Evolutionary conservation across 441 rosid genomes (phyloP).

Genomic region (Pelargonium cotyledonis): DNA sequence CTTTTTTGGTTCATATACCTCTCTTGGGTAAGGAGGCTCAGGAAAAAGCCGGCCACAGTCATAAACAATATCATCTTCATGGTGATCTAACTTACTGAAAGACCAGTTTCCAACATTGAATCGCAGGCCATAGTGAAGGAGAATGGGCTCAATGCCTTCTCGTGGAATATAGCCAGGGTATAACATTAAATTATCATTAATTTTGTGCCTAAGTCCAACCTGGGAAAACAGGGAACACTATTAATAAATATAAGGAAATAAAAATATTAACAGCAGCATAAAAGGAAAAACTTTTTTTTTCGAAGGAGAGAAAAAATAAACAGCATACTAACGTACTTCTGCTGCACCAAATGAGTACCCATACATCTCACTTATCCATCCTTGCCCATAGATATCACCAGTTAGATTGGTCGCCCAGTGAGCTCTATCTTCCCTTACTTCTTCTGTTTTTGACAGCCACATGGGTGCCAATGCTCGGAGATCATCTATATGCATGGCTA

Average conservation of each 20-base stretch:
- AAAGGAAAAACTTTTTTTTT: not conserved
- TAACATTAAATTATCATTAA: constrained; percentile 79
- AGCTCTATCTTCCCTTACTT: constrained; percentile 82
- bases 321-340: constrained; percentile 44
- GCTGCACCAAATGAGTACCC: constrained; percentile 99
- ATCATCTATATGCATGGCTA: constrained; percentile 95
- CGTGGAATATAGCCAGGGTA: constrained; percentile 91
- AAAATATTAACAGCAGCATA: constrained; percentile 2
- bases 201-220: constrained; percentile 96
- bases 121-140: constrained; percentile 88
- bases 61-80: constrained; percentile 84
- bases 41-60: constrained; percentile 82
- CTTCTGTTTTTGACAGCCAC: constrained; percentile 98
- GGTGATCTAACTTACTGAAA: constrained; percentile 82
- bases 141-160: constrained; percentile 78
- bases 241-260: not conserved
- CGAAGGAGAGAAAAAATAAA: constrained; percentile 11
- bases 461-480: constrained; percentile 82
- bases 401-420: constrained; percentile 95
- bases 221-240: constrained; percentile 27
- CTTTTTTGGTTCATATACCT: constrained; percentile 40
- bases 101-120: constrained; percentile 91
- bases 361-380: constrained; percentile 99
- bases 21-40: constrained; percentile 98
- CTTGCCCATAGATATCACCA: constrained; percentile 86